Base-by-base conservation (phyloP, 2,329 filamentous ascomycete genomes). In the Leptographium lundbergii region DNA sequence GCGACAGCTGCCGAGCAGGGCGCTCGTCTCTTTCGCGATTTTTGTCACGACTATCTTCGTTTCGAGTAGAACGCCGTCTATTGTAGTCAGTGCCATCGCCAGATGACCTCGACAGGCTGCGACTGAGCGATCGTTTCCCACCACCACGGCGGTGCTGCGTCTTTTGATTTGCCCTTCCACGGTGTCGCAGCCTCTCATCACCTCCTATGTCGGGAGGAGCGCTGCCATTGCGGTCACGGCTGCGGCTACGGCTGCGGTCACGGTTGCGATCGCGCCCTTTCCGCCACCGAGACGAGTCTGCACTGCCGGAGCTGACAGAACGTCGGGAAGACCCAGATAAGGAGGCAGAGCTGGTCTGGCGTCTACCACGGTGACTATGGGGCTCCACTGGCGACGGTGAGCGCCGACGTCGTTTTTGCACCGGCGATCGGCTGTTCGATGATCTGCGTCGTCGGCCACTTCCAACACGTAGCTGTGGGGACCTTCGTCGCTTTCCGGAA, bases 391-490 rank as follows among this genome's bases (percentile, higher is more conserved):
- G 71, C 6, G 77, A 79, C 17, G 70, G 68, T 4, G 78, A 78
- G 59, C 77, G 76, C 59, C 78, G 74, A 39, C 79, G 75, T 54
- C 78, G 73, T 64, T 82, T 82, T 2, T 73, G 70, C 5, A 71
- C 67, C 6, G 75, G 77, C 7, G 77, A 77, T 54, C 57, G 59
- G 51, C 62, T 61, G 6, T 71, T 70, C 1, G 76, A 76, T 17
- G 60, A 60, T 24, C 73, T 74, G 32, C 70, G 69, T 11, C 71
- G 71, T 22, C 67, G 67, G 54, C 32, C 54, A 0, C 39, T 51
- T 14, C 51, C 47, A 25, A 25, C 47, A 22, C 36, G 39, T 5
- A 10, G 17, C 10, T 22, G 32, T 14, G 27, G n/a, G 5, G 58
- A 47, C 5, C 55, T 51, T 14, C 5, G 36, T 1, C 58, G 48